Conservation (phyloP, 2,329 filamentous ascomycete species). For the Fusarium sp. region DNA sequence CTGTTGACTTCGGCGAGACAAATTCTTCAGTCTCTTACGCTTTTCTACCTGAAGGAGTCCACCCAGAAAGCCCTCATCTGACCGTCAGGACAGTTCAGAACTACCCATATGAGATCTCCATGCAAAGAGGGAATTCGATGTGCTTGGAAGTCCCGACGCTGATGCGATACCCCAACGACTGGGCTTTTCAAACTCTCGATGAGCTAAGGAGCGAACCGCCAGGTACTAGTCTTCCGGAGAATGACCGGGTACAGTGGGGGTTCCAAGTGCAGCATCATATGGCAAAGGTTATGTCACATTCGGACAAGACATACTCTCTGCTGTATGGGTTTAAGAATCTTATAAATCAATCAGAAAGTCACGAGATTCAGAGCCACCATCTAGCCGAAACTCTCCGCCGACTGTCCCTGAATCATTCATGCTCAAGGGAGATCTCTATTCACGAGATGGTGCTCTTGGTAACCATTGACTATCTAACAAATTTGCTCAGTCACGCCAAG, state of each 20-base stretch:
- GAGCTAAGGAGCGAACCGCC: background rate
- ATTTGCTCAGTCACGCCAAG: background rate
- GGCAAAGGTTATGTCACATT: background rate
- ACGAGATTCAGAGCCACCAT: background rate
- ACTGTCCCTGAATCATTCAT: background rate
- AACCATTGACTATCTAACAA: background rate
- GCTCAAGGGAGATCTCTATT: background rate
- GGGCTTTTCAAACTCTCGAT: background rate
- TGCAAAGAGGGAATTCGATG: too few relatives aligned
- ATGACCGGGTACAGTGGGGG: background rate
- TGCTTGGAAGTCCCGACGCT: background rate
- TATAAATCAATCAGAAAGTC: background rate
- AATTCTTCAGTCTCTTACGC: background rate
- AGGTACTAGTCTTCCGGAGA: background rate
- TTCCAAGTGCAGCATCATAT: background rate
- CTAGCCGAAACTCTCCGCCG: background rate
- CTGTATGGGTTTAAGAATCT: background rate
- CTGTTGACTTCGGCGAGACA: constrained; percentile 10
- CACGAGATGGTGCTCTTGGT: background rate
- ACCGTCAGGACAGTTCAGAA: too few relatives aligned
- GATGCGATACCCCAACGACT: background rate
- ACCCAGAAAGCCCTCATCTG: too few relatives aligned
- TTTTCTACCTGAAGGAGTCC: background rate
- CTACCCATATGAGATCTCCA: too few relatives aligned
- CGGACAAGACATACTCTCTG: background rate